Percentiles rank a stretch among this genome's conserved stretches.
Evolutionary conservation across 2,329 filamentous ascomycete species (phyloP).

Genomic region (Monosporascus sp.): DNA sequence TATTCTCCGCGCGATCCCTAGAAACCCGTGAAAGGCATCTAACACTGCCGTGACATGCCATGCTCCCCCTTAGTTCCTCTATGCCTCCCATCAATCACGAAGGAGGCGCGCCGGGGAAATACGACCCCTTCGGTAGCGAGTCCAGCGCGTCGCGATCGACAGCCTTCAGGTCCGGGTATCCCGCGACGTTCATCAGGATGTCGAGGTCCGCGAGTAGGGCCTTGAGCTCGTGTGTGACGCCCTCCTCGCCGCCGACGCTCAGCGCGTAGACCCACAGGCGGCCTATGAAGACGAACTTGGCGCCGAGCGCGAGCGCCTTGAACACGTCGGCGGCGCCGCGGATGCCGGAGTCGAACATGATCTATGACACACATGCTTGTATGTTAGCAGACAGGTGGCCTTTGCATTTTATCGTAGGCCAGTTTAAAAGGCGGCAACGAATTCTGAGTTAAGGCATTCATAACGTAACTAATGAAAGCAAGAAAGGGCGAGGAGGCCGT

Average conservation of each 20-base stretch:
- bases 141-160: slow-evolving; percentile 41
- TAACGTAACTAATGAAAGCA: too few relatives aligned
- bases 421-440: too few relatives aligned
- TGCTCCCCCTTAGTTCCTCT: too few relatives aligned
- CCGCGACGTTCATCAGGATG: slow-evolving; percentile 55
- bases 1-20: neutral
- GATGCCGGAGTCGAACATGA: slow-evolving; percentile 58
- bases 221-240: slow-evolving; percentile 58
- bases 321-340: slow-evolving; percentile 52
- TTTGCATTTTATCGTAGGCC: too few relatives aligned
- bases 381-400: too few relatives aligned
- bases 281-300: slow-evolving; percentile 58
- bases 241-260: slow-evolving; percentile 54
- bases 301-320: slow-evolving; percentile 57
- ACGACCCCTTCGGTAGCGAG: slow-evolving; percentile 36
- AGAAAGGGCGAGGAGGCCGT: too few relatives aligned
- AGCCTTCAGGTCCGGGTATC: slow-evolving; percentile 46
- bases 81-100: neutral
- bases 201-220: slow-evolving; percentile 57
- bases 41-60: neutral
- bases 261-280: slow-evolving; percentile 57
- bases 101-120: slow-evolving; percentile 19
- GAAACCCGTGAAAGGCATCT: neutral
- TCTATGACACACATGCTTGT: slow-evolving; percentile 33
- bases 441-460: too few relatives aligned